Conservation (phyloP, 164 flowering plant species). For the Aristolochia fimbriata region DNA sequence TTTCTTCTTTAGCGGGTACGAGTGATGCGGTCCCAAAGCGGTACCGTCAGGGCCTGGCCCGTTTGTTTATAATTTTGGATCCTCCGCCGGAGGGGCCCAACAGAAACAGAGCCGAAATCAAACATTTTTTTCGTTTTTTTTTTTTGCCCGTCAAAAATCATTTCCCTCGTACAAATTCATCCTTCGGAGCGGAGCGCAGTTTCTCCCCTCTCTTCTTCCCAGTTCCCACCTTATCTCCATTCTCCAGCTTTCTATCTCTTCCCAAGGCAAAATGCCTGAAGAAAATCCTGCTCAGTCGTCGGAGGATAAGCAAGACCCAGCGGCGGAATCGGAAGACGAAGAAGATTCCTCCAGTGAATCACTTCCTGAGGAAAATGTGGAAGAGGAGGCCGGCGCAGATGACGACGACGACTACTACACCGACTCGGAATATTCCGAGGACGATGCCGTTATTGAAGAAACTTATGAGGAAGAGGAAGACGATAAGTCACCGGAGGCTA, state of each 20-base stretch:
- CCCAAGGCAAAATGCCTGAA: neutral
- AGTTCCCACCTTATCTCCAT: slow-evolving; percentile 2
- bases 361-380: slow-evolving; percentile 10
- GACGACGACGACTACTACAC: no score
- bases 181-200: no score
- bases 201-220: no score
- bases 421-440: slow-evolving; percentile 18
- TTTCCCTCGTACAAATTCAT: no score
- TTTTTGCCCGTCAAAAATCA: no score
- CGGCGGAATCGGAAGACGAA: neutral
- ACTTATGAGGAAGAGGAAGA: slow-evolving; percentile 7
- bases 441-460: slow-evolving; percentile 21
- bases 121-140: no score
- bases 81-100: no score
- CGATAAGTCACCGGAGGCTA: slow-evolving; percentile 34
- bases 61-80: no score
- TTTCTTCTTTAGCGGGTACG: no score
- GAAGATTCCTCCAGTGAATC: slow-evolving; percentile 4
- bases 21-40: no score
- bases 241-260: neutral
- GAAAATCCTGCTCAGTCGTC: neutral
- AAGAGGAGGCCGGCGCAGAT: neutral
- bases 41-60: no score
- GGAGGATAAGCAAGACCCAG: neutral
- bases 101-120: no score